These are phyloP conservation scores for Xylariaceae sp. DNA, from an alignment of 2,329 filamentous ascomycete genomes.

Conservation along the genomic window DNA sequence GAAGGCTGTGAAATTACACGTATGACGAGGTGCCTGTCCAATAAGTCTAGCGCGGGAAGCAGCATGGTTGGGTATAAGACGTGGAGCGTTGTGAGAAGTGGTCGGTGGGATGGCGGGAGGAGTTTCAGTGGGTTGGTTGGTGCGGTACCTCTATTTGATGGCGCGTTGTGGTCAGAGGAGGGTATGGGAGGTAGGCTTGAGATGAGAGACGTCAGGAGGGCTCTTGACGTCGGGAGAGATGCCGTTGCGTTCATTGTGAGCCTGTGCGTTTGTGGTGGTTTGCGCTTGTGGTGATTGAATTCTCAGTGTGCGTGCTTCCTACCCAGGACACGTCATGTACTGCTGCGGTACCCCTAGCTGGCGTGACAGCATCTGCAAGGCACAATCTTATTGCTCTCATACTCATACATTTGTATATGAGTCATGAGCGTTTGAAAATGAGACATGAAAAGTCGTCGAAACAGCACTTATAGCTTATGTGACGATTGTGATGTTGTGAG, in stretches of 20 bases:
- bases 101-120: conserved; percentile 39
- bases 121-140: conserved; percentile 33
- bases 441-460: too few relatives aligned
- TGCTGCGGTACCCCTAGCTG: too few relatives aligned
- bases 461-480: too few relatives aligned
- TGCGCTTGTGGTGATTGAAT: too few relatives aligned
- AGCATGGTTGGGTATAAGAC: conserved; percentile 78
- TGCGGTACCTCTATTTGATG: conserved; percentile 15
- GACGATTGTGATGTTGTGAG: too few relatives aligned
- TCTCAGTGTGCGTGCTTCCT: too few relatives aligned
- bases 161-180: conserved; percentile 11
- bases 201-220: conserved; percentile 48
- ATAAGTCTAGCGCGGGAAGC: conserved; percentile 79
- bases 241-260: conserved; percentile 11
- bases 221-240: conserved; percentile 37
- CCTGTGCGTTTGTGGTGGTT: too few relatives aligned
- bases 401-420: too few relatives aligned
- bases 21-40: conserved; percentile 73
- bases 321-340: too few relatives aligned
- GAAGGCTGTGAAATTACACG: conserved; percentile 38
- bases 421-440: too few relatives aligned
- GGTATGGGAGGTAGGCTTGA: conserved; percentile 36
- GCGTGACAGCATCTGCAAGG: too few relatives aligned
- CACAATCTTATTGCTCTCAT: too few relatives aligned
- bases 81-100: conserved; percentile 74